Conservation (phyloP, 352 stramenopile genomes). For the Lagenidium sp. region DNA sequence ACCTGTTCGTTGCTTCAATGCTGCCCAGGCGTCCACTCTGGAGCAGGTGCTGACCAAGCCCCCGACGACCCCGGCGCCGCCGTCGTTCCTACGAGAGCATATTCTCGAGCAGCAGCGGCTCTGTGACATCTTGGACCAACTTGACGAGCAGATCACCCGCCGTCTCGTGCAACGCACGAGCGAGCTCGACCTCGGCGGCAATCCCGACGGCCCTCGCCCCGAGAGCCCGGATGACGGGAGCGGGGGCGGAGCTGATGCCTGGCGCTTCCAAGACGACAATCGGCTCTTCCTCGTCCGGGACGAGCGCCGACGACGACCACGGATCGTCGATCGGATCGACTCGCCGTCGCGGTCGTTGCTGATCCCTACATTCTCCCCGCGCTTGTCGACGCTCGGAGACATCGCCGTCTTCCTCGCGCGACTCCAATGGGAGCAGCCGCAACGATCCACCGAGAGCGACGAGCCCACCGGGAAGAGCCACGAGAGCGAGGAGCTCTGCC, state of each 20-base stretch:
- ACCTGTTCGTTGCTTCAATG: no score
- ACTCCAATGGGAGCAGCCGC: neutral
- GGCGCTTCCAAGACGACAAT: conserved; percentile 11
- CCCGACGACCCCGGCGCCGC: no score
- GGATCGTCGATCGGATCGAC: conserved; percentile 6
- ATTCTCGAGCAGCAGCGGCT: neutral
- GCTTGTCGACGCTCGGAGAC: neutral
- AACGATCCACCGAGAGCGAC: neutral
- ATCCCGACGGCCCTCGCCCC: neutral
- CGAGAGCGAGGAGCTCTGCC: conserved; percentile 4
- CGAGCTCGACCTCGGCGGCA: no score
- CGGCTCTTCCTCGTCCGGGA: conserved; percentile 3
- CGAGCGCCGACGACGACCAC: conserved; percentile 3
- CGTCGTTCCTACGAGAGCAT: neutral
- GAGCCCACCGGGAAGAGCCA: neutral
- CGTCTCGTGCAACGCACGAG: no score
- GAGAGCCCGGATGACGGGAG: no score
- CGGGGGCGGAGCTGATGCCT: no score
- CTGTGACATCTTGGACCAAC: neutral
- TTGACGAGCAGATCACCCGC: no score
- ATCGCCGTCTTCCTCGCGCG: neutral
- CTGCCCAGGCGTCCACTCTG: no score
- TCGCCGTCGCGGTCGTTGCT: conserved; percentile 1
- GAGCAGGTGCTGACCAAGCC: no score
- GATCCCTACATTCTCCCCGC: neutral